A percentile compares a stretch with the other conserved stretches of the same genome.
These are phyloP conservation scores for Tinospora cordifolia DNA, from an alignment of 164 flowering plant species.

Conservation along the genomic window DNA sequence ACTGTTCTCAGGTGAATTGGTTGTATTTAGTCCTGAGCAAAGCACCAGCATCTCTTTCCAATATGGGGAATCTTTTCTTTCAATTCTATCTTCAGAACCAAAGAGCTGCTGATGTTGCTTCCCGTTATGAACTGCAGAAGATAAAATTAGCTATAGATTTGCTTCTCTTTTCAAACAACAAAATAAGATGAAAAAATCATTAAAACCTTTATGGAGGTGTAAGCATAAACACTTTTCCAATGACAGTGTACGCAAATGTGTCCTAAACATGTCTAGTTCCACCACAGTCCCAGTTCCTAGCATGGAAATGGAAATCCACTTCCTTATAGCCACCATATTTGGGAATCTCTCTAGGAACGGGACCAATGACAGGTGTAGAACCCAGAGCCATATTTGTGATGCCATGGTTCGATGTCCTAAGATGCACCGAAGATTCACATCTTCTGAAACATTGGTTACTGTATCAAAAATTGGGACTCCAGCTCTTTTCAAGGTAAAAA, in stretches of 20 bases:
- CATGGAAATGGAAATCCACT: too few species aligned
- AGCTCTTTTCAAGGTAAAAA: background rate
- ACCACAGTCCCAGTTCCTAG: background rate
- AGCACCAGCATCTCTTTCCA: conserved; percentile 50
- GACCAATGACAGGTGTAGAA: too few species aligned
- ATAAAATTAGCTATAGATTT: background rate
- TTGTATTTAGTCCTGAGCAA: conserved; percentile 20
- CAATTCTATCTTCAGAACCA: conserved; percentile 14
- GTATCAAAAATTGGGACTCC: background rate
- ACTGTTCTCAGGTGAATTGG: conserved; percentile 19
- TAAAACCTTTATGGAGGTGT: background rate
- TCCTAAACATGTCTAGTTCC: too few species aligned
- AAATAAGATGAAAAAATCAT: background rate
- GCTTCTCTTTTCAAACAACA: background rate
- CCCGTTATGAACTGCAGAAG: conserved; percentile 31
- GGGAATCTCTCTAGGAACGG: too few species aligned
- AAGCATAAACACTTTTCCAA: background rate
- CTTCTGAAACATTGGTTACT: background rate
- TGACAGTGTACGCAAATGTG: background rate
- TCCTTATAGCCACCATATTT: too few species aligned
- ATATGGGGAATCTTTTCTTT: conserved; percentile 27
- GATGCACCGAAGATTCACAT: background rate
- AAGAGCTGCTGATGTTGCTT: conserved; percentile 19
- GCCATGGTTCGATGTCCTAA: background rate
- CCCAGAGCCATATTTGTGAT: too few species aligned